A percentile compares a stretch with the other conserved stretches of the same genome.
phyloP scores from a whole-genome alignment of 768 basidiomycete species.

The Rhizopogon sp. region DNA sequence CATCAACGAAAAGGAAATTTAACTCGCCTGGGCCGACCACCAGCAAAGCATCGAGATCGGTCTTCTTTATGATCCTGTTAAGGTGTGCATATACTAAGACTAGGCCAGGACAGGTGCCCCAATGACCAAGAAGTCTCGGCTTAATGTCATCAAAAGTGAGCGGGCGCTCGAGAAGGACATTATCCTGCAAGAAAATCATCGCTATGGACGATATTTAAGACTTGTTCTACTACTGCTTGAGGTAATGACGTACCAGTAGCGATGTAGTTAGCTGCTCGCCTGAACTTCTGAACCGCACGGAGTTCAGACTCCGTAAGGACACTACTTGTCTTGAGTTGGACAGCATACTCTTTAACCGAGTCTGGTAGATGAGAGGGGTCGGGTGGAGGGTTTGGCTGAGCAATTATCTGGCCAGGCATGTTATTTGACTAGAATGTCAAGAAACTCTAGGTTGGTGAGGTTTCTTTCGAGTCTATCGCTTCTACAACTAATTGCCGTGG shows the following conservation, averaged over 20 bases:
- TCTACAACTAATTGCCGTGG: background rate
- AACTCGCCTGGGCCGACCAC: conserved; percentile 71
- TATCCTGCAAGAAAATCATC: conserved; percentile 80
- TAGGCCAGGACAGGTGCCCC: conserved; percentile 82
- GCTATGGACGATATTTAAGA: conserved; percentile 33
- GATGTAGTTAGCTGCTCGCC: conserved; percentile 64
- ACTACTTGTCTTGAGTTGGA: conserved; percentile 41
- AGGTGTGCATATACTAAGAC: conserved; percentile 68
- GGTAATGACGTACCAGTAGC: conserved; percentile 49
- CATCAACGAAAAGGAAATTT: background rate
- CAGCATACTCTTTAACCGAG: conserved; percentile 42
- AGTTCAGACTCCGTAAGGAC: conserved; percentile 49
- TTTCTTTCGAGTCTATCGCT: background rate
- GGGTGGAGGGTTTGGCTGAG: conserved; percentile 63
- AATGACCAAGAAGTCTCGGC: conserved; percentile 74
- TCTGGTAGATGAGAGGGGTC: conserved; percentile 67
- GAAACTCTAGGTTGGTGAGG: background rate
- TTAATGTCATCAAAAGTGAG: conserved; percentile 72
- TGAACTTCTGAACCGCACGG: conserved; percentile 45
- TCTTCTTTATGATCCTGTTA: conserved; percentile 57
- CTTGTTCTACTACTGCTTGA: background rate
- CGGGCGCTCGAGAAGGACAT: conserved; percentile 59
- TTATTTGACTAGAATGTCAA: background rate
- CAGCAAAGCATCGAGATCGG: conserved; percentile 59
- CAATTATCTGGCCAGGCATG: conserved; percentile 58